These are phyloP conservation scores for Penicillium sp. DNA, from an alignment of 2,329 filamentous ascomycete genomes.

Conservation along the genomic window DNA sequence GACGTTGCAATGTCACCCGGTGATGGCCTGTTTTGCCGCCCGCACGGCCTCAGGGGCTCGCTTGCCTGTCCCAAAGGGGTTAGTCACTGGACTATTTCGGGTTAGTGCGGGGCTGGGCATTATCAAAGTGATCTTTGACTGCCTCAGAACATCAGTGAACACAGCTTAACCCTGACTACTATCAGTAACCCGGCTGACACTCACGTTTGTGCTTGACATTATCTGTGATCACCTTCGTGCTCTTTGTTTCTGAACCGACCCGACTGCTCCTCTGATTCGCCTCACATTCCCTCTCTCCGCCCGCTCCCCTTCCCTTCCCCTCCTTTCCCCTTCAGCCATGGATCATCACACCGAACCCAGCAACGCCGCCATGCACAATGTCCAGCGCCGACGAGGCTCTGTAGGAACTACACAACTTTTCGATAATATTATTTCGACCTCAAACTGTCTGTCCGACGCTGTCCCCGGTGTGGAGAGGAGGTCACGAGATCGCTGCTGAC, in stretches of 20 bases:
- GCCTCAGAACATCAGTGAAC: no score
- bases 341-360: constrained; percentile 43
- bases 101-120: constrained; percentile 47
- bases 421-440: constrained; percentile 93
- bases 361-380: constrained; percentile 50
- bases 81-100: neutral
- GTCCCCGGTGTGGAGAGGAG: neutral
- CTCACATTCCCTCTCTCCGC: neutral
- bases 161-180: no score
- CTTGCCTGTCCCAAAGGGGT: constrained; percentile 43
- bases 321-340: constrained; percentile 28
- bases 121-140: constrained; percentile 38
- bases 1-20: constrained; percentile 49
- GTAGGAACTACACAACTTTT: constrained; percentile 69
- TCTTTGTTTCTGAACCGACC: no score
- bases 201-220: no score
- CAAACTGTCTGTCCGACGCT: constrained; percentile 87
- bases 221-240: no score
- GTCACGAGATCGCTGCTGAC: neutral
- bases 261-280: neutral
- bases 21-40: constrained; percentile 46
- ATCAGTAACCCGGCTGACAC: no score
- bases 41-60: constrained; percentile 49
- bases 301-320: constrained; percentile 31
- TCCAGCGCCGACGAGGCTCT: constrained; percentile 46